A percentile compares a stretch with the other conserved stretches of the same genome.
These are phyloP conservation scores for Hordeum marinum DNA, from an alignment of 176 grass and related monocot species.

Conservation along the genomic window DNA sequence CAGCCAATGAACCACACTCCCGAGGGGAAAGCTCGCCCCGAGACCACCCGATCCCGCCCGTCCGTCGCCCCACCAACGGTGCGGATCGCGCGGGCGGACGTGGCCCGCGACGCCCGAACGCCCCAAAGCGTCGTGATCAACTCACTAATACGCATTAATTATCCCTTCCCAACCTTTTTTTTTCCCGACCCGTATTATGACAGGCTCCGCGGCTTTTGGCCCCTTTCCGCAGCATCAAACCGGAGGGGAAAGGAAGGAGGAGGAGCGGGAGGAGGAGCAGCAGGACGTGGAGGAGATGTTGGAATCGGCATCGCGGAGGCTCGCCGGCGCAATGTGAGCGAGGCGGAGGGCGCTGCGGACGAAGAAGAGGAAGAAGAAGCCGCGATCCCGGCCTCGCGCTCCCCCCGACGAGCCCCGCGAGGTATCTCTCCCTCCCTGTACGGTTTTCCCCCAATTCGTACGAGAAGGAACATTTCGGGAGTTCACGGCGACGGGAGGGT, in stretches of 20 bases:
- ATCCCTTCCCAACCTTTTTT: background rate
- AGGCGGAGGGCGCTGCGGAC: background rate
- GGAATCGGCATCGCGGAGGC: background rate
- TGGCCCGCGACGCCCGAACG: background rate
- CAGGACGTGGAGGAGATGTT: background rate
- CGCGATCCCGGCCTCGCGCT: background rate
- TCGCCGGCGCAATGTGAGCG: conserved; percentile 23
- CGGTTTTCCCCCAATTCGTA: background rate
- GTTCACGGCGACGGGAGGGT: background rate
- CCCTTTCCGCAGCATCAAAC: conserved; percentile 12
- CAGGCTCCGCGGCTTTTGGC: background rate
- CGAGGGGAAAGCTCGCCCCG: background rate
- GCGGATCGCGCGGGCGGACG: background rate
- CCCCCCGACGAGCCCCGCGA: background rate
- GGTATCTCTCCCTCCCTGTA: background rate
- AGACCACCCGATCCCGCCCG: background rate
- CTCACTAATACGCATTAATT: background rate
- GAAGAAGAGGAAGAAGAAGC: background rate
- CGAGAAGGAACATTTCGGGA: background rate
- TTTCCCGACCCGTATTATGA: background rate
- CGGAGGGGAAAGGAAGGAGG: background rate
- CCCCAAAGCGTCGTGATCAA: conserved; percentile 3
- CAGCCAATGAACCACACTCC: background rate
- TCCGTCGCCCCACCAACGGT: background rate
- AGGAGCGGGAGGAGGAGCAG: background rate